Evolutionary conservation across 257 asterid genomes (phyloP).

Genomic region (Petunia secreta): DNA sequence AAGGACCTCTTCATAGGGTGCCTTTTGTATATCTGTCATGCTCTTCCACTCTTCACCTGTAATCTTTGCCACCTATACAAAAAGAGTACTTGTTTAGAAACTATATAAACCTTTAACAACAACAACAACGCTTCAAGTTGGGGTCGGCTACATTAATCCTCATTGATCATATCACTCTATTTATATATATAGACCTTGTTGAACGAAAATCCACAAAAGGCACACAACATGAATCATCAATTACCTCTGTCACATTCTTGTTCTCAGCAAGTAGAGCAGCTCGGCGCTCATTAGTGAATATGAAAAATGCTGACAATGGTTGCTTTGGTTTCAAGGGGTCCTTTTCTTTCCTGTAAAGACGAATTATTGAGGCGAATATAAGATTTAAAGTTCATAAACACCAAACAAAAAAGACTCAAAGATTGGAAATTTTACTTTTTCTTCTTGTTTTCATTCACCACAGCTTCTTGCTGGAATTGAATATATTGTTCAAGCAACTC

Average conservation of each 20-base stretch:
- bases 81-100: background rate
- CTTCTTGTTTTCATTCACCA: slow-evolving; percentile 59
- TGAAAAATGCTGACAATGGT: slow-evolving; percentile 78
- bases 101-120: background rate
- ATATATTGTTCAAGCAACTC: slow-evolving; percentile 88
- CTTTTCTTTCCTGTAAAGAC: slow-evolving; percentile 69
- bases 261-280: slow-evolving; percentile 59
- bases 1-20: slow-evolving; percentile 67
- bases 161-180: too few relatives aligned
- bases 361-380: background rate
- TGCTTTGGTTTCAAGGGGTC: slow-evolving; percentile 93
- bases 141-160: too few relatives aligned
- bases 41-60: slow-evolving; percentile 92
- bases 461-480: slow-evolving; percentile 67
- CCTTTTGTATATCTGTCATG: slow-evolving; percentile 67
- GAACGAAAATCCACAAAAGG: background rate
- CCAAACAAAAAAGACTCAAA: background rate
- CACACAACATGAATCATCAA: background rate
- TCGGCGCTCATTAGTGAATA: slow-evolving; percentile 68
- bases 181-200: background rate
- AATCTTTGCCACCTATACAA: slow-evolving; percentile 61
- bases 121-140: too few relatives aligned
- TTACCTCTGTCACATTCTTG: slow-evolving; percentile 74
- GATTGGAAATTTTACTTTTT: slow-evolving; percentile 46
- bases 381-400: background rate